Evolutionary conservation across 352 stramenopile genomes (phyloP).

Genomic region (Phytopythium mirpurense): DNA sequence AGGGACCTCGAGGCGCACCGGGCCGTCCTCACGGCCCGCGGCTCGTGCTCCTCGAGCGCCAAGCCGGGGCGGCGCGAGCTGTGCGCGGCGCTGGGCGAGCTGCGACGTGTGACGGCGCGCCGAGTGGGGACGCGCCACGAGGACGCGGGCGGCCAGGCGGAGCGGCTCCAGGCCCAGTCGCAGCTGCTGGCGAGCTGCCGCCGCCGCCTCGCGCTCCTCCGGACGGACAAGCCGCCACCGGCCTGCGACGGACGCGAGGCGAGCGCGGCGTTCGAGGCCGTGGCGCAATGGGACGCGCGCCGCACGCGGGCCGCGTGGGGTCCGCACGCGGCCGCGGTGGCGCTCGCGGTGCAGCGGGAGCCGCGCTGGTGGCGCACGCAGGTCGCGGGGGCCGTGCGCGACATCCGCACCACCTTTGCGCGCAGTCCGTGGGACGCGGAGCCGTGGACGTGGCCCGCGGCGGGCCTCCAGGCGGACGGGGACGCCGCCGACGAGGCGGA

Average conservation of each 20-base stretch:
- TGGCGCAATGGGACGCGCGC: constrained; percentile 13
- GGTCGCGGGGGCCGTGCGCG: constrained; percentile 31
- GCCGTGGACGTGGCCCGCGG: constrained; percentile 41
- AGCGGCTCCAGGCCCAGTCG: too few species aligned
- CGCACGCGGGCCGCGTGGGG: constrained; percentile 33
- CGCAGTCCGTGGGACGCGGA: constrained; percentile 42
- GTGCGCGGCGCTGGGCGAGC: constrained; percentile 32
- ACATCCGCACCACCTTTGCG: constrained; percentile 41
- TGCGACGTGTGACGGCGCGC: constrained; percentile 20
- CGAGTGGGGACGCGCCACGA: constrained; percentile 18
- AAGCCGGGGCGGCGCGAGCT: constrained; percentile 27
- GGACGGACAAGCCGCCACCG: constrained; percentile 16
- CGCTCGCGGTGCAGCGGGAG: constrained; percentile 26
- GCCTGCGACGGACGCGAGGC: not conserved
- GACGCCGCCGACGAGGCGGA: constrained; percentile 8
- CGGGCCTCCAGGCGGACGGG: not conserved
- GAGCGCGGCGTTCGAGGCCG: not conserved
- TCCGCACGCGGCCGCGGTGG: constrained; percentile 26
- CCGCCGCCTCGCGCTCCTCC: constrained; percentile 33
- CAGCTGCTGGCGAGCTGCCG: constrained; percentile 32
- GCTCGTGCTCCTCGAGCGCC: constrained; percentile 7
- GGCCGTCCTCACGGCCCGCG: not conserved
- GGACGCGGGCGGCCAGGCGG: constrained; percentile 8
- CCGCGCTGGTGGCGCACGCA: constrained; percentile 45
- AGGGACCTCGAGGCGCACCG: constrained; percentile 6